A percentile compares a stretch with the other conserved stretches of the same genome.
Evolutionary conservation across 2,329 filamentous ascomycete species (phyloP).

Genomic region (Cryphonectria japonica): DNA sequence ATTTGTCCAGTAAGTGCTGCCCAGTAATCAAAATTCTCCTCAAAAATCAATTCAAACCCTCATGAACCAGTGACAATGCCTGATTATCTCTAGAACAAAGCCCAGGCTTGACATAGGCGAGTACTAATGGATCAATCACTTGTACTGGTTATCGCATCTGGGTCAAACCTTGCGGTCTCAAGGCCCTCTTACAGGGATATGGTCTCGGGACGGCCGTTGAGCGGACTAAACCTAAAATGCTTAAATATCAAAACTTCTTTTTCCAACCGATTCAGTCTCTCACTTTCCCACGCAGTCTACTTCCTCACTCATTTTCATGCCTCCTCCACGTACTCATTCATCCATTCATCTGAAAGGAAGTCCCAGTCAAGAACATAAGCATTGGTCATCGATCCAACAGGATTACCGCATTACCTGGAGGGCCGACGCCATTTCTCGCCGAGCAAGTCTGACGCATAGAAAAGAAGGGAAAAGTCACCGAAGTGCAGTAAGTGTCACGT

Average conservation of each 20-base stretch:
- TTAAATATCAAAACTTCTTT: background rate
- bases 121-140: too few species aligned
- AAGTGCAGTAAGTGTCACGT: background rate
- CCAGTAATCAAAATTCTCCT: too few species aligned
- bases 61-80: background rate
- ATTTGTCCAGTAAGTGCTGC: too few species aligned
- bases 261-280: background rate
- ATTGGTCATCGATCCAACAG: background rate
- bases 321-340: background rate
- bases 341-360: background rate
- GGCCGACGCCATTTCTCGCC: conserved; percentile 1
- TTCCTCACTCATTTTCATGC: background rate
- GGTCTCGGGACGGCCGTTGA: conserved; percentile 12
- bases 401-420: background rate
- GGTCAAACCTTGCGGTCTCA: background rate
- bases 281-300: background rate
- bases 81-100: background rate
- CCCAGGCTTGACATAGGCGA: background rate
- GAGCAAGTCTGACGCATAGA: conserved; percentile 5
- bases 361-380: background rate
- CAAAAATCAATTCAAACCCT: background rate
- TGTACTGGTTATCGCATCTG: background rate
- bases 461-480: conserved; percentile 2
- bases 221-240: background rate
- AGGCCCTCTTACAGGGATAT: background rate